Percentiles rank a stretch among this genome's conserved stretches.
Conservation (phyloP, 345 rosid species). For the Brassica nigra region DNA sequence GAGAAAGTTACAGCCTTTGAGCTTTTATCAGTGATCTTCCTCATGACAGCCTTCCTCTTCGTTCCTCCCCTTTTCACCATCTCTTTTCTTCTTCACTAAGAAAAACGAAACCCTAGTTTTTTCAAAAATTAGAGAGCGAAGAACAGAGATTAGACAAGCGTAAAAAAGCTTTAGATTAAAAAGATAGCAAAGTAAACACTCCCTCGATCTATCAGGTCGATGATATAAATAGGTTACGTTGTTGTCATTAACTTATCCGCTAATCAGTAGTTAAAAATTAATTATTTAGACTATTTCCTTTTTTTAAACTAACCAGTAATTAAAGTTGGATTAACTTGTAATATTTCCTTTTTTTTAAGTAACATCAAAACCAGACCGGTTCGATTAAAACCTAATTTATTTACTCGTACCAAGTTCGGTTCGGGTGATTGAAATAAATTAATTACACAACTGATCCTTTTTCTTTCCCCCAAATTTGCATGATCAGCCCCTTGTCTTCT, state of each 20-base stretch:
- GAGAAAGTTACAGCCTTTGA: neutral
- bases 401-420: slow-evolving; percentile 3
- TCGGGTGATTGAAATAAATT: neutral
- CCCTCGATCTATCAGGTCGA: neutral
- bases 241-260: neutral
- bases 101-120: neutral
- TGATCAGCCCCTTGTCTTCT: no score
- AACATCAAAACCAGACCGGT: neutral
- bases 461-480: neutral
- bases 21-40: neutral
- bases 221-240: neutral
- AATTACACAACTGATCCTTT: neutral
- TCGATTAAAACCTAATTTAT: neutral
- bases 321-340: neutral
- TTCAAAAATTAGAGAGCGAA: neutral
- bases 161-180: neutral
- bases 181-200: neutral
- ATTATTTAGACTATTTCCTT: neutral
- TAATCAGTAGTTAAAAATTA: neutral
- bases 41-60: neutral
- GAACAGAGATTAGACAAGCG: neutral
- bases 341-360: neutral
- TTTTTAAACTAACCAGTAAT: neutral
- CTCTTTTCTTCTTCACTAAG: neutral
- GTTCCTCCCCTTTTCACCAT: no score